A percentile compares a stretch with the other conserved stretches of the same genome.
phyloP scores from a whole-genome alignment of 495 filamentous ascomycete genomes.

The Chaetomium fimeti region DNA sequence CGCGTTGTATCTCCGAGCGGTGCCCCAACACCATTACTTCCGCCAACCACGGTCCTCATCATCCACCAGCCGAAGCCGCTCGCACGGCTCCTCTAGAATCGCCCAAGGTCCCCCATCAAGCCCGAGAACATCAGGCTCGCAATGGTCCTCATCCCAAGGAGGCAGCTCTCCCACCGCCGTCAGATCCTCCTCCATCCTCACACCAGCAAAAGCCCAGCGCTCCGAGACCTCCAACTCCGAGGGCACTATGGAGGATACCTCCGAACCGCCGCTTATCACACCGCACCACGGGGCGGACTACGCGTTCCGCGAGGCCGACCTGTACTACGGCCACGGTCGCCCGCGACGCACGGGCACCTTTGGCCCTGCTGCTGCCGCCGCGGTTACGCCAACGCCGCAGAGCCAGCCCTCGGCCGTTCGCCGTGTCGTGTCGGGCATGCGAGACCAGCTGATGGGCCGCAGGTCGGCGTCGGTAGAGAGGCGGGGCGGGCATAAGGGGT shows the following conservation, averaged over 20 bases:
- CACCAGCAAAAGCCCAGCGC: neutral
- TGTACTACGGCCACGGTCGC: slow-evolving; percentile 5
- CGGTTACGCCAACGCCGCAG: too few relatives aligned
- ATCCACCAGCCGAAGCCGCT: neutral
- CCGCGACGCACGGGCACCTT: neutral
- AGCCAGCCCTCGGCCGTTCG: neutral
- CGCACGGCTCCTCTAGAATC: neutral
- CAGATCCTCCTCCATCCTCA: neutral
- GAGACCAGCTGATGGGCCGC: neutral
- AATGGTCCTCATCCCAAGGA: neutral
- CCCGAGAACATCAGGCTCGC: neutral
- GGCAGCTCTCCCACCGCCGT: neutral
- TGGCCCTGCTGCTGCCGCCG: neutral
- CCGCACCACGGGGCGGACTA: neutral
- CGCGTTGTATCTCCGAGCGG: neutral
- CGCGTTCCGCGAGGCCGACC: slow-evolving; percentile 1
- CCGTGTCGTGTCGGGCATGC: neutral
- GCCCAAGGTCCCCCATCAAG: too few relatives aligned
- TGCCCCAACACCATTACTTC: neutral
- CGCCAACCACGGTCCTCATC: neutral
- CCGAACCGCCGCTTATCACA: neutral
- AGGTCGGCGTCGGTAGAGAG: neutral
- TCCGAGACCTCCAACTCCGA: neutral
- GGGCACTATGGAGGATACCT: neutral
- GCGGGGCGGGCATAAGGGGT: neutral